A percentile compares a stretch with the other conserved stretches of the same genome.
phyloP scores from a whole-genome alignment of 495 filamentous ascomycete genomes.

The Daldinia loculata region DNA sequence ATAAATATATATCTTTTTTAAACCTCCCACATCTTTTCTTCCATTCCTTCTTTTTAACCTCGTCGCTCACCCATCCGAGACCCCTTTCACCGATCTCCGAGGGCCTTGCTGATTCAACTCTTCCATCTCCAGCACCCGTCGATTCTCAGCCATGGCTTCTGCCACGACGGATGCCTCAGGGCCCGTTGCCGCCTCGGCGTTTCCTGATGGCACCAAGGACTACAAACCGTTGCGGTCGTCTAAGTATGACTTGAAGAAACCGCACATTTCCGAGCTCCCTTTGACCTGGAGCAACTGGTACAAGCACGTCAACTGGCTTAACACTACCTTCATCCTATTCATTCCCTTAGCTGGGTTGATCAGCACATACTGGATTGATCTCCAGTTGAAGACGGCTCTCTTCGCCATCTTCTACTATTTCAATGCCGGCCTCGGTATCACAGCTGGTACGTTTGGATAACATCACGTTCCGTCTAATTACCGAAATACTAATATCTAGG shows the following conservation, averaged over 20 bases:
- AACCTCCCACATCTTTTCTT: conserved; percentile 12
- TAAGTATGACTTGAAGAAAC: conserved; percentile 60
- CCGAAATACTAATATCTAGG: conserved; percentile 34
- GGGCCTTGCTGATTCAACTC: conserved; percentile 35
- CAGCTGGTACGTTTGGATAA: conserved; percentile 67
- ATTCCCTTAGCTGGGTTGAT: conserved; percentile 81
- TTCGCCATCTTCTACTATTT: conserved; percentile 92
- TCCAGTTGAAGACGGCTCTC: conserved; percentile 76
- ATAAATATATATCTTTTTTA: conserved; percentile 32
- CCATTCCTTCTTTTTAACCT: conserved; percentile 25
- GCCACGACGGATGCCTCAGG: conserved; percentile 45
- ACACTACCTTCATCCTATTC: conserved; percentile 85
- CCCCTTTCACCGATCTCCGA: conserved; percentile 17
- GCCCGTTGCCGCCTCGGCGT: conserved; percentile 47
- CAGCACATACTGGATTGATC: conserved; percentile 81
- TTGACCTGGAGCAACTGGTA: conserved; percentile 91
- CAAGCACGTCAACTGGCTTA: conserved; percentile 97
- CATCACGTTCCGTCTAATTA: neutral
- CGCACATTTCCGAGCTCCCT: conserved; percentile 65
- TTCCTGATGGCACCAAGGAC: conserved; percentile 60
- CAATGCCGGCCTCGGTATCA: conserved; percentile 89
- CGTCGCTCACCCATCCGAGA: conserved; percentile 20
- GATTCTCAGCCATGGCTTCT: conserved; percentile 54
- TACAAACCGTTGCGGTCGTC: conserved; percentile 54
- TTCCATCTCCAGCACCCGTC: conserved; percentile 9